These are phyloP conservation scores for Polyporus tsugae DNA, from an alignment of 1,284 basidiomycete species.

Conservation along the genomic window DNA sequence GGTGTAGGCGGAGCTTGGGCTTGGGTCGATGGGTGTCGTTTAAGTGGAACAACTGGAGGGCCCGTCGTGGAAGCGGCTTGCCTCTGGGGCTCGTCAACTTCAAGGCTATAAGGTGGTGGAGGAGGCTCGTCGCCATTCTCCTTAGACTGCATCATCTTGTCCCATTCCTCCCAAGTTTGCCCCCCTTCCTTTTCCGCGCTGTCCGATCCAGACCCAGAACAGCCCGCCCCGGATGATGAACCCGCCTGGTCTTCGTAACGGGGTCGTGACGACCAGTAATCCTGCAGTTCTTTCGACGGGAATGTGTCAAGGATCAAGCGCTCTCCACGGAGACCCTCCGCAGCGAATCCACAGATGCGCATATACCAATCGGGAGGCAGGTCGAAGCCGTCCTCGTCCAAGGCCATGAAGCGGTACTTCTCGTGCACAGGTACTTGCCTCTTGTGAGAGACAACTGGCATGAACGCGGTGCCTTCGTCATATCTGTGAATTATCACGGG, in stretches of 20 bases:
- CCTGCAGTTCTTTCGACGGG: constrained; percentile 74
- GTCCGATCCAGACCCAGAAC: constrained; percentile 39
- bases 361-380: constrained; percentile 84
- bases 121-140: constrained; percentile 61
- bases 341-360: constrained; percentile 77
- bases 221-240: constrained; percentile 30
- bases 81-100: constrained; percentile 48
- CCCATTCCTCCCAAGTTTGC: constrained; percentile 56
- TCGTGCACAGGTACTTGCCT: constrained; percentile 64
- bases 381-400: constrained; percentile 77
- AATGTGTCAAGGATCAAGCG: constrained; percentile 68
- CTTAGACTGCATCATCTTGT: constrained; percentile 39
- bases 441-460: constrained; percentile 70
- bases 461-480: constrained; percentile 80
- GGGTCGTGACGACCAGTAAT: constrained; percentile 75
- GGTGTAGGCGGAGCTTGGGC: constrained; percentile 23
- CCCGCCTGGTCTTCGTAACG: constrained; percentile 55
- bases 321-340: constrained; percentile 70
- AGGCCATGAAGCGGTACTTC: constrained; percentile 65
- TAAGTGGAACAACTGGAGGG: constrained; percentile 26
- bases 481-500: constrained; percentile 56
- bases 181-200: constrained; percentile 28
- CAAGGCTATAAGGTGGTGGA: constrained; percentile 74
- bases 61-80: constrained; percentile 32
- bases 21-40: constrained; percentile 24